These are phyloP conservation scores for Tephrocybe sp. DNA, from an alignment of 768 basidiomycete species.

Conservation along the genomic window DNA sequence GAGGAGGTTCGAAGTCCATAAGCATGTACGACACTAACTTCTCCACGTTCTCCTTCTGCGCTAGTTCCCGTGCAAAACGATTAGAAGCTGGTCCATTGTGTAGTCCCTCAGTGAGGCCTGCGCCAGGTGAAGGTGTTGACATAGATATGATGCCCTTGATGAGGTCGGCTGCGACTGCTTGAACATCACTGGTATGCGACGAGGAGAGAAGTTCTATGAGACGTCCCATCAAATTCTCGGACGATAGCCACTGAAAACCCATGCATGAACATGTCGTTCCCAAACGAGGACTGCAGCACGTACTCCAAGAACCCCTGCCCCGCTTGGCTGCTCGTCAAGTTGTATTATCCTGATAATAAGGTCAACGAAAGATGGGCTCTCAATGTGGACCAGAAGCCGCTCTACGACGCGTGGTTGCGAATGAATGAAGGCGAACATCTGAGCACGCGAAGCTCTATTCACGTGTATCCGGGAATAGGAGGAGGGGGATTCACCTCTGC, in stretches of 20 bases:
- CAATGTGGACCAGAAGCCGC: slow-evolving; percentile 80
- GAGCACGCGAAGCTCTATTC: slow-evolving; percentile 27
- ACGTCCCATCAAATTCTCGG: slow-evolving; percentile 76
- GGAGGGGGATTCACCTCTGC: slow-evolving; percentile 65
- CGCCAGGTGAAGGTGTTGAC: slow-evolving; percentile 82
- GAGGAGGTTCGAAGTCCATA: slow-evolving; percentile 47
- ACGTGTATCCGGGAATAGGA: slow-evolving; percentile 22
- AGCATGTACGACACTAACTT: slow-evolving; percentile 78
- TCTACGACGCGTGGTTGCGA: slow-evolving; percentile 78
- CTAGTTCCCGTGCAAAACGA: slow-evolving; percentile 85
- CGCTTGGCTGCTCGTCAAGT: slow-evolving; percentile 79
- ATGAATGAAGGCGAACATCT: slow-evolving; percentile 95
- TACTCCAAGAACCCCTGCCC: slow-evolving; percentile 84
- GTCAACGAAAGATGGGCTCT: slow-evolving; percentile 89
- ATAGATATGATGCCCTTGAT: slow-evolving; percentile 94
- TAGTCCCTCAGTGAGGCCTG: slow-evolving; percentile 66
- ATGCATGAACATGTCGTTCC: slow-evolving; percentile 10
- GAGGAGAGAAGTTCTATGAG: slow-evolving; percentile 85
- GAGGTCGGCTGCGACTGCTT: slow-evolving; percentile 84
- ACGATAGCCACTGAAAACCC: slow-evolving; percentile 75
- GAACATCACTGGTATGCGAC: slow-evolving; percentile 66
- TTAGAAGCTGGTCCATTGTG: slow-evolving; percentile 78
- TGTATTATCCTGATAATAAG: slow-evolving; percentile 87
- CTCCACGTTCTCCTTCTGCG: slow-evolving; percentile 64
- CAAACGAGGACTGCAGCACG: slow-evolving; percentile 33